Evolutionary conservation across 108 stramenopile species (phyloP).

Genomic region (Conticribra guillardii): DNA sequence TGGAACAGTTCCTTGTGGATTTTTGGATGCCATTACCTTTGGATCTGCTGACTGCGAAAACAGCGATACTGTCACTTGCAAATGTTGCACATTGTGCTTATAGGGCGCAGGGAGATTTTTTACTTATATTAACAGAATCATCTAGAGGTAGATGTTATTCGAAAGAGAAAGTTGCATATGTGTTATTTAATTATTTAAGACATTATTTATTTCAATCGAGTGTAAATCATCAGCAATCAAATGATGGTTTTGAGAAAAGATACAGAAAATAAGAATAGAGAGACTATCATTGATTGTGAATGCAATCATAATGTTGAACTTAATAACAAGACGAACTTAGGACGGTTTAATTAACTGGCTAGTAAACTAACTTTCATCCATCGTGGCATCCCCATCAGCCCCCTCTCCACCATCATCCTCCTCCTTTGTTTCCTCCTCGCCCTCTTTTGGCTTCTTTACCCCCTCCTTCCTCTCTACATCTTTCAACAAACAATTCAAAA

Average conservation of each 20-base stretch:
- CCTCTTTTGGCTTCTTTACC: not conserved
- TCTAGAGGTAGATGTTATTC: not conserved
- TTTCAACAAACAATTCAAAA: slow-evolving; percentile 41
- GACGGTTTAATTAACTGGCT: not conserved
- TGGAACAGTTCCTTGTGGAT: slow-evolving; percentile 23
- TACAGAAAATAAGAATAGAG: too few relatives aligned
- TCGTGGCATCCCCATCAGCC: slow-evolving; percentile 39
- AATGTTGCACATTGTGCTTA: slow-evolving; percentile 24
- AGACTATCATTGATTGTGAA: too few relatives aligned
- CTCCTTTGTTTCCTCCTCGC: not conserved
- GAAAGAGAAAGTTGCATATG: too few relatives aligned
- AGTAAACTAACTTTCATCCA: slow-evolving; percentile 28
- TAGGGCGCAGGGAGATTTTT: not conserved
- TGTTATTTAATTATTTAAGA: too few relatives aligned
- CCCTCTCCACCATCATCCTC: slow-evolving; percentile 4
- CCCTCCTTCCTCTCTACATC: slow-evolving; percentile 38
- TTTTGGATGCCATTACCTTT: slow-evolving; percentile 3
- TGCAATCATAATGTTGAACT: too few relatives aligned
- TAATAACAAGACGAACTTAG: not conserved
- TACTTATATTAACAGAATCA: not conserved
- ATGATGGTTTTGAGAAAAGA: too few relatives aligned
- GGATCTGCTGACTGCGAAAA: slow-evolving; percentile 8
- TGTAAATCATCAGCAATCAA: too few relatives aligned
- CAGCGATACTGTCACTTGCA: slow-evolving; percentile 12
- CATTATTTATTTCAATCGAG: too few relatives aligned